Evolutionary conservation across 768 basidiomycete species (phyloP), one percentile per base, ranked within the genome.

Genomic region (Rickenella mellea): DNA sequence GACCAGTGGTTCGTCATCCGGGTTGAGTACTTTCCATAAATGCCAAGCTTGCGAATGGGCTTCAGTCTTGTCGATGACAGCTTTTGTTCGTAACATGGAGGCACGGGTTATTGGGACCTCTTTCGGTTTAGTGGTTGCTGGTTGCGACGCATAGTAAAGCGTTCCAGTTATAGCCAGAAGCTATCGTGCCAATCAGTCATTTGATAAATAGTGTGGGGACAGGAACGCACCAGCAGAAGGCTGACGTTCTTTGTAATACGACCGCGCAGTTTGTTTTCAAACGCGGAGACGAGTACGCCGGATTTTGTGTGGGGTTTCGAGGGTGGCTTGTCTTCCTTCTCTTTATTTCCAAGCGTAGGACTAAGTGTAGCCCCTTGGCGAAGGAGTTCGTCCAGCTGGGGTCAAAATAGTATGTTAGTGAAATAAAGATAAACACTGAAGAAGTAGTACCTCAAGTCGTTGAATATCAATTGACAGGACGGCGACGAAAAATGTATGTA

Each of bases 391-490:
- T 87, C 83, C 32, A 94, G 70, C 83, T 92, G 50, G n/a, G n/a
- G n/a, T n/a, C n/a, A 29, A 40, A 35, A 33, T 33, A 21, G 22
- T 40, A 38, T 22, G 21, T 55, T 24, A 55, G 40, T 48, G 35
- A 7, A 7, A 14, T 8, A 26, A 38, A 24, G 35, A 41, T 44
- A 21, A 5, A 35, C 8, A 27, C 4, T 1, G 27, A 45, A 27
- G 19, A 22, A 44, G 21, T 63, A 71, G 38, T 52, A 78, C 82
- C 66, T 94, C 94, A 20, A 99, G 63, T 35, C 94, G 78, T 51
- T 96, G 92, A 35, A 97, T 80, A 65, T 99, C 94, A 51, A 99
- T 96, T 0, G 90, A 91, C 19, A 99, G 66, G 21, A 96, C 91
- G 6, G 93, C 86, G 49, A 93, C 70, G 63, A 94, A 97, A 65